These are phyloP conservation scores for Podospora anserina DNA, from an alignment of 495 filamentous ascomycete species.

Conservation along the genomic window DNA sequence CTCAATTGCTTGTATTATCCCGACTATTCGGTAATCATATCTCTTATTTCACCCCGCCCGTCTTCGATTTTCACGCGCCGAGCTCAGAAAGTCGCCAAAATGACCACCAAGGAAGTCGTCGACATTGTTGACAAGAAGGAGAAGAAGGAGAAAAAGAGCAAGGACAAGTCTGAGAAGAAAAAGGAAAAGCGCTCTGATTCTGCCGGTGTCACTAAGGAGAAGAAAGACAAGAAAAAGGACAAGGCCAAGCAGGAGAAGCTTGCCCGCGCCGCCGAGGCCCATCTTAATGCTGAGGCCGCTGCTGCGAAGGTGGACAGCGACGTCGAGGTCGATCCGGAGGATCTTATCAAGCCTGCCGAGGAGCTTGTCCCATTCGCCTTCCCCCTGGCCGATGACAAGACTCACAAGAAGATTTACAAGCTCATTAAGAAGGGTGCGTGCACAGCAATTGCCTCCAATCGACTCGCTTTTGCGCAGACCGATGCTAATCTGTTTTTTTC, in stretches of 20 bases:
- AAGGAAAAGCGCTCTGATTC: slow-evolving; percentile 69
- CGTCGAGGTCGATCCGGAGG: slow-evolving; percentile 30
- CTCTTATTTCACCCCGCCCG: not conserved
- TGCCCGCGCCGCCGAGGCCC: slow-evolving; percentile 34
- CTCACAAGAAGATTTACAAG: slow-evolving; percentile 88
- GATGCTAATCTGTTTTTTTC: slow-evolving; percentile 6
- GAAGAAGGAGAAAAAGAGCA: slow-evolving; percentile 76
- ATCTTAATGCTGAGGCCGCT: slow-evolving; percentile 31
- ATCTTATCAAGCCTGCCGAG: slow-evolving; percentile 53
- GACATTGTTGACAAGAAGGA: slow-evolving; percentile 57
- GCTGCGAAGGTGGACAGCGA: slow-evolving; percentile 20
- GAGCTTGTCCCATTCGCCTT: slow-evolving; percentile 90
- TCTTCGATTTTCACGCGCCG: not conserved
- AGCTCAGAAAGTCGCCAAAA: slow-evolving; percentile 14
- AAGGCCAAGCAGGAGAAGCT: slow-evolving; percentile 53
- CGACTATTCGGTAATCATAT: not conserved
- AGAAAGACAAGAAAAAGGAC: slow-evolving; percentile 63
- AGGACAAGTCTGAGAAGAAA: slow-evolving; percentile 79
- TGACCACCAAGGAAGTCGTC: slow-evolving; percentile 27
- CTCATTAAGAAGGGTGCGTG: slow-evolving; percentile 84
- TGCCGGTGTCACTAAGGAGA: slow-evolving; percentile 67
- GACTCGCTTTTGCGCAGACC: not conserved
- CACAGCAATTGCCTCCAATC: not conserved
- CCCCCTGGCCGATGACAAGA: slow-evolving; percentile 87
- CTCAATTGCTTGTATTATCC: not conserved